Base-by-base conservation (phyloP, 73 alveolate species). In the Stentor roeselii region DNA sequence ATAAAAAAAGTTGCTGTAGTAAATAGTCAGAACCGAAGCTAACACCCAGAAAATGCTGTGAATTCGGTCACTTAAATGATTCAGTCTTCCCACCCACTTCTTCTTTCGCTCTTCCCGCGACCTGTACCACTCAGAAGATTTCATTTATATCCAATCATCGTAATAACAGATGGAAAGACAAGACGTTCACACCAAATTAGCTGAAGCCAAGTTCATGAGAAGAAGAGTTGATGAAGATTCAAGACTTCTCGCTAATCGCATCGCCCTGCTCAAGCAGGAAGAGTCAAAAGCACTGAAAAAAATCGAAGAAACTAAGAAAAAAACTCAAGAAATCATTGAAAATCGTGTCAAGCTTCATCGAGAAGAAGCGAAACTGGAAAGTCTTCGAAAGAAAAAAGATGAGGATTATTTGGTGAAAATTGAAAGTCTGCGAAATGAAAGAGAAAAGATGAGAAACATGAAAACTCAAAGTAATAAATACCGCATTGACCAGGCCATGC, bases 141-240 rank as follows among this genome's bases (percentile, higher is more conserved):
- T 67, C 80, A 67, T 67, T 67, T 67, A 50, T 50, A 50, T 50
- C 67, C 67, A 50, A n/a, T n/a, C n/a, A n/a, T n/a, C n/a, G n/a
- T n/a, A n/a, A n/a, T n/a, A n/a, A n/a, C n/a, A n/a, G n/a, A n/a
- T n/a, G n/a, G n/a, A n/a, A n/a, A n/a, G n/a, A n/a, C n/a, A n/a
- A n/a, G n/a, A n/a, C n/a, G n/a, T n/a, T n/a, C n/a, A n/a, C n/a
- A n/a, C n/a, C n/a, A n/a, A n/a, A n/a, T n/a, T n/a, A n/a, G n/a
- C n/a, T n/a, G n/a, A n/a, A n/a, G n/a, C n/a, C n/a, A n/a, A n/a
- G n/a, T n/a, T n/a, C n/a, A 89, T 91, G 2, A 59, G 94, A 36
- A 86, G 78, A 76, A 60, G 86, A 74, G 92, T 85, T 3, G 90
- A 84, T 59, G 35, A 85, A 3, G 90, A 84, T 84, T 84, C 90